Percentiles rank a stretch among this genome's conserved stretches.
Evolutionary conservation across 176 grass and related monocot genomes (phyloP).

Genomic region (Hsuehochloa calcarea): DNA sequence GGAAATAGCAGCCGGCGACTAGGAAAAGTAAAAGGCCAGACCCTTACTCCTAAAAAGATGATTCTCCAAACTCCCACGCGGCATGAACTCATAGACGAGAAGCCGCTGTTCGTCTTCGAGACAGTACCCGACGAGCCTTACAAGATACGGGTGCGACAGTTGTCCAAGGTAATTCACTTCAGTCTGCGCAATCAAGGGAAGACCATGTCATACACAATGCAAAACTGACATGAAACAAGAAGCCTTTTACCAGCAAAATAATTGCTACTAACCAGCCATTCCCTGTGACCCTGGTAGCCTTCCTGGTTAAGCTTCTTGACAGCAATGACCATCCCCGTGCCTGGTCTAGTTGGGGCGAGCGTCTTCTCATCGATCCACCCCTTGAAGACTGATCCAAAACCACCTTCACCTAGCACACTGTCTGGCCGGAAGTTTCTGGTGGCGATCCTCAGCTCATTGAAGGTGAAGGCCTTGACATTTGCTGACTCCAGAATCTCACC

Average conservation of each 20-base stretch:
- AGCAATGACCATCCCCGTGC: slow-evolving; percentile 77
- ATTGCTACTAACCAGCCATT: slow-evolving; percentile 66
- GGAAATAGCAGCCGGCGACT: neutral
- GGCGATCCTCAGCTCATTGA: slow-evolving; percentile 60
- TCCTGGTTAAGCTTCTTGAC: slow-evolving; percentile 85
- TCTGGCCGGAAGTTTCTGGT: slow-evolving; percentile 76
- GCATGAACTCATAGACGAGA: slow-evolving; percentile 91
- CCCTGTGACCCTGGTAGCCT: slow-evolving; percentile 65
- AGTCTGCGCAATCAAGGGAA: slow-evolving; percentile 37
- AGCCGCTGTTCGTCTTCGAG: slow-evolving; percentile 78
- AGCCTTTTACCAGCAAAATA: neutral
- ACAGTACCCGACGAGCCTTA: slow-evolving; percentile 80
- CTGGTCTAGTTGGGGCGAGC: slow-evolving; percentile 47
- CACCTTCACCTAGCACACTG: slow-evolving; percentile 70
- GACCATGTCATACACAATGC: neutral
- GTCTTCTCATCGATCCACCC: slow-evolving; percentile 83
- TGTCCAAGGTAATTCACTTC: slow-evolving; percentile 87
- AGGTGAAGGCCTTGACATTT: slow-evolving; percentile 65
- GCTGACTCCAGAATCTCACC: slow-evolving; percentile 64
- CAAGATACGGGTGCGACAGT: slow-evolving; percentile 64
- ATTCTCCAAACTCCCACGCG: slow-evolving; percentile 77
- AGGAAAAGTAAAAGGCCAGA: neutral
- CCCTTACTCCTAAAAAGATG: slow-evolving; percentile 80
- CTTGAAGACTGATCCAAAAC: slow-evolving; percentile 72
- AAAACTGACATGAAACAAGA: neutral